These are phyloP conservation scores for Neotropicomus parvogracilis DNA, from an alignment of 1,284 basidiomycete genomes.

Conservation along the genomic window DNA sequence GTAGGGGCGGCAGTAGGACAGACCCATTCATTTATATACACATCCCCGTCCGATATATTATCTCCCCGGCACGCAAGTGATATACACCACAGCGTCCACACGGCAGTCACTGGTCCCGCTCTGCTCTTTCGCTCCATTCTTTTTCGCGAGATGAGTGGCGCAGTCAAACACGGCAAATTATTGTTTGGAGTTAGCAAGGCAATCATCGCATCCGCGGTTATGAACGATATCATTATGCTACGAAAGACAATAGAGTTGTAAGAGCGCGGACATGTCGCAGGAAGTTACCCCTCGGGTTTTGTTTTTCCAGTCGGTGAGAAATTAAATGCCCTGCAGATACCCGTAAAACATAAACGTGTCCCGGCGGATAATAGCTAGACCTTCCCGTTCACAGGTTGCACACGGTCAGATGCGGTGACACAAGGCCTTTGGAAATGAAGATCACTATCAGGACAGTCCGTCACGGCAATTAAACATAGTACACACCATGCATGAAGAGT, in stretches of 20 bases:
- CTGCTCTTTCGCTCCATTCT: neutral
- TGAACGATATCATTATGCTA: neutral
- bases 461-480: constrained; percentile 9
- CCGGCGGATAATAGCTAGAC: neutral
- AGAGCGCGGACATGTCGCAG: too few relatives aligned
- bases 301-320: neutral
- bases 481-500: constrained; percentile 56
- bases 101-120: too few relatives aligned
- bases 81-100: too few relatives aligned
- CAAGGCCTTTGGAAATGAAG: constrained; percentile 24
- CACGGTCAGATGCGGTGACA: constrained; percentile 34
- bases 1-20: constrained; percentile 13
- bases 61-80: constrained; percentile 16
- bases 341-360: constrained; percentile 1
- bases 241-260: neutral
- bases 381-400: constrained; percentile 22
- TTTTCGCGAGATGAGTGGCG: neutral
- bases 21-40: constrained; percentile 28
- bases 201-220: neutral
- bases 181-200: too few relatives aligned
- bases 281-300: neutral
- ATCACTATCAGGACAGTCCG: constrained; percentile 8
- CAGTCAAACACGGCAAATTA: constrained; percentile 8
- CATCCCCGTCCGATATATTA: constrained; percentile 15
- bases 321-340: neutral